Base-by-base conservation (phyloP, 345 rosid species). In the Rhodomyrtus tomentosa region DNA sequence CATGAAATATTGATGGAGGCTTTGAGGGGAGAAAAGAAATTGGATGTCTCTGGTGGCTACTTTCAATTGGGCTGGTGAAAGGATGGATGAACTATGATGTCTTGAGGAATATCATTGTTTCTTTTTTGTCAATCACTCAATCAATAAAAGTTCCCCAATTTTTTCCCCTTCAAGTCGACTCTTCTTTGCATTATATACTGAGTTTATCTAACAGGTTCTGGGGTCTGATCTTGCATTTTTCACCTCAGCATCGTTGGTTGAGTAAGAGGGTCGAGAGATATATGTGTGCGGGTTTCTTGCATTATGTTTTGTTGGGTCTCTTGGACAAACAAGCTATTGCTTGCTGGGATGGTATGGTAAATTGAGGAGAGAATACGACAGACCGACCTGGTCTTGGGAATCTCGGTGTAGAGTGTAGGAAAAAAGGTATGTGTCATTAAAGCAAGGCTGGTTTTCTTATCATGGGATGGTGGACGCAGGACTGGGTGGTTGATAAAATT, bases 1-100 rank as follows among this genome's bases (percentile, higher is more conserved):
- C 32, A 48, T 22, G 48, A 58, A 88, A 88, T 81, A 87, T 24
- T 86, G 86, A 86, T 86, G 89, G 91, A 86, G 84, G 90, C 88
- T 88, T 82, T 83, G 87, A 80, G 91, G 91, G 89, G 91, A 89
- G 82, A 55, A 55, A 73, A 80, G 76, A 42, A 85, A 84, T 85
- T 86, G 89, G 90, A 86, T 82, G 86, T 82, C 85, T 88, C 85
- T 88, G 92, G 92, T 86, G 91, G 91, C 90, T 92, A 85, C 87
- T 91, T 86, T 83, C 54, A 79, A 85, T 88, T 88, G 90, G 92
- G 90, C 85, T 89, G 87, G 91, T 87, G 94, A 86, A 84, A 84
- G 82, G 90, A 83, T 83, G 90, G 92, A 84, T 87, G 88, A 85
- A 90, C 25, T 85, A 53, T 91, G 89, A 88, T 88, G 87, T 90